These are phyloP conservation scores for Chrysophaeum taylorii DNA, from an alignment of 352 stramenopile species.

Conservation along the genomic window DNA sequence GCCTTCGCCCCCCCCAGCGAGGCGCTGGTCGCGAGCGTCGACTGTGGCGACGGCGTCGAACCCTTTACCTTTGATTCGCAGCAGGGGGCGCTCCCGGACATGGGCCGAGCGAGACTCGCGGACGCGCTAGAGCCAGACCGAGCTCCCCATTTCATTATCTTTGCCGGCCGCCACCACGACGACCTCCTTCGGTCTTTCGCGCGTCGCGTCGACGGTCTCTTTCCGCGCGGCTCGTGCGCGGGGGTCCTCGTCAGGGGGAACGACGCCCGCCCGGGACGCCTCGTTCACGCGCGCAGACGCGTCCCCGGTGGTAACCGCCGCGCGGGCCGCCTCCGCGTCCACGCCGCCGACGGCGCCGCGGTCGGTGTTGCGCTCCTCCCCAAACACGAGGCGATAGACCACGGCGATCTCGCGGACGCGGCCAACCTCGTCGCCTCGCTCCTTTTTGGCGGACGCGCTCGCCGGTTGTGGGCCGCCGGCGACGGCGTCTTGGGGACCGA, in stretches of 20 bases:
- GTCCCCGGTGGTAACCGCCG: not conserved
- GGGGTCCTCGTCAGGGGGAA: not conserved
- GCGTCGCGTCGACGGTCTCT: slow-evolving; percentile 2
- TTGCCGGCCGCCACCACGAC: not conserved
- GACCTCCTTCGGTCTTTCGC: not conserved
- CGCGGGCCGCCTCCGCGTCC: not conserved
- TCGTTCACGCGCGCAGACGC: not conserved
- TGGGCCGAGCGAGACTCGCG: not conserved
- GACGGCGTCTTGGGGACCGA: not conserved
- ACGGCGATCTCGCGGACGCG: not conserved
- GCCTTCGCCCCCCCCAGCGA: not conserved
- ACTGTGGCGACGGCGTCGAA: not conserved
- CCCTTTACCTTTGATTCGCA: not conserved
- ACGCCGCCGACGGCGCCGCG: not conserved
- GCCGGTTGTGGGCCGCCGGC: not conserved
- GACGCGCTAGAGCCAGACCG: not conserved
- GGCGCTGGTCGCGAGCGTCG: not conserved
- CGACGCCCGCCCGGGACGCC: not conserved
- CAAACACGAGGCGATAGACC: not conserved
- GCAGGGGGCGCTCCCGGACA: not conserved
- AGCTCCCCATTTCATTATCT: not conserved
- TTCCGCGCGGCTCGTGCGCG: not conserved
- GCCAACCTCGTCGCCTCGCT: not conserved
- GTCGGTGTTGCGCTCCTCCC: not conserved
- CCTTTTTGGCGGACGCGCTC: not conserved